phyloP scores from a whole-genome alignment of 2,329 filamentous ascomycete genomes.

The Aspergillus flavus region DNA sequence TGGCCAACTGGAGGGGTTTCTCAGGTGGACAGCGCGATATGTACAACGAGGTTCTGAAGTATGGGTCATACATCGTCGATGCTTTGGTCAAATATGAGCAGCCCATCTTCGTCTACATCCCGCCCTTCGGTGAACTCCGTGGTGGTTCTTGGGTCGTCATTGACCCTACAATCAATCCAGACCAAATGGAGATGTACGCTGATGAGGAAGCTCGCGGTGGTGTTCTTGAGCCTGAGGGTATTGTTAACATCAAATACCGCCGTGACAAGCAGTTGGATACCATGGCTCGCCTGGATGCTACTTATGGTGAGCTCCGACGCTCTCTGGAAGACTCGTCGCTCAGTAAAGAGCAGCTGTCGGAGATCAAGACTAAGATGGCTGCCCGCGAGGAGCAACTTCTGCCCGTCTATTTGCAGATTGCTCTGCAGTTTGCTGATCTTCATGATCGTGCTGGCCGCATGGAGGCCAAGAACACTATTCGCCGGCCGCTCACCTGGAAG shows the following conservation, averaged over 20 bases:
- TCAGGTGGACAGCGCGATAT: slow-evolving; percentile 99
- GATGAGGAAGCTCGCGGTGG: slow-evolving; percentile 93
- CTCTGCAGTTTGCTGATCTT: slow-evolving; percentile 94
- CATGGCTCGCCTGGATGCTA: slow-evolving; percentile 88
- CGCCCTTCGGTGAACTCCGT: slow-evolving; percentile 92
- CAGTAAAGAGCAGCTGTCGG: slow-evolving; percentile 71
- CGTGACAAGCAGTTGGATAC: slow-evolving; percentile 96
- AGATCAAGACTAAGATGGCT: slow-evolving; percentile 81
- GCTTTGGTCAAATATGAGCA: slow-evolving; percentile 98
- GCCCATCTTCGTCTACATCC: slow-evolving; percentile 98
- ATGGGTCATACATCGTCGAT: slow-evolving; percentile 98
- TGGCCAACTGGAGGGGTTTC: slow-evolving; percentile 99
- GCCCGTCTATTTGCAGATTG: slow-evolving; percentile 92
- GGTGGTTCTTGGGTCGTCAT: slow-evolving; percentile 99
- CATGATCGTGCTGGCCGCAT: slow-evolving; percentile 97
- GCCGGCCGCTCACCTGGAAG: slow-evolving; percentile 79
- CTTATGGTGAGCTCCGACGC: slow-evolving; percentile 82
- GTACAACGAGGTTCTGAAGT: slow-evolving; percentile 99
- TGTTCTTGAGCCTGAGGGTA: slow-evolving; percentile 97
- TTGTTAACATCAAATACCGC: slow-evolving; percentile 97
- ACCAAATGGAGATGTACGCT: slow-evolving; percentile 99
- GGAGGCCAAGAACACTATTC: slow-evolving; percentile 95
- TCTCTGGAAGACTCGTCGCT: slow-evolving; percentile 69
- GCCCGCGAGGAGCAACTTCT: slow-evolving; percentile 84
- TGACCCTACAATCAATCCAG: slow-evolving; percentile 95